Evolutionary conservation across 2,329 filamentous ascomycete species (phyloP), one percentile per base, ranked within the genome.

Genomic region (Botrytis medusae): DNA sequence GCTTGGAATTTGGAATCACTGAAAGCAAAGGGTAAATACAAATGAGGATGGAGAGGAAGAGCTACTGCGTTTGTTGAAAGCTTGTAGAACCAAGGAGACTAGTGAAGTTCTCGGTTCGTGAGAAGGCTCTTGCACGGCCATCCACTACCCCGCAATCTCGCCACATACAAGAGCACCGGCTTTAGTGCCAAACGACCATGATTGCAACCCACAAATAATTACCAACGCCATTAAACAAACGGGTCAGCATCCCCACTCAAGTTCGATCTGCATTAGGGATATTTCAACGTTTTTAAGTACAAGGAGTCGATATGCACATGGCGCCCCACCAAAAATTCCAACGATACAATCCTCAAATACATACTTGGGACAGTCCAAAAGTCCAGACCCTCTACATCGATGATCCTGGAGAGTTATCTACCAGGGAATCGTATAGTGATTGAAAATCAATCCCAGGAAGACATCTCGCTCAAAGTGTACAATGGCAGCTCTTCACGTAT

Each of bases 91-190:
- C 8, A 72, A n/a, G 14, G 44, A 51, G 54, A 32, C n/a, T 9
- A 57, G n/a, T n/a, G 37, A 44, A 42, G 25, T 25, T 67, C 61
- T 72, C n/a, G 46, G 69, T 40, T 72, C 59, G 42, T 67, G 22
- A 57, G 61, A 64, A 6, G 40, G 37, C 40, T 40, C 40, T 29
- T 54, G 68, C 68, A 44, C 40, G n/a, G 29, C 34, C 18, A n/a
- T 72, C 16, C 46, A 51, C 60, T 67, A 67, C 70, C 70, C 70
- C 70, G 61, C 61, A 72, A 64, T 67, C 60, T 44, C 48, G 60
- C 37, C n/a, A 64, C 14, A 54, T 71, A 18, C 60, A 34, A 67
- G 60, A 72, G 42, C 42, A 60, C 34, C 9, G 20, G 60, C 22
- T 42, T 61, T 46, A 46, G 54, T 61, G 54, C 37, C 22, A 60